Base-by-base conservation (phyloP, 176 grass and related monocot genomes). In the Carex kokanica region DNA sequence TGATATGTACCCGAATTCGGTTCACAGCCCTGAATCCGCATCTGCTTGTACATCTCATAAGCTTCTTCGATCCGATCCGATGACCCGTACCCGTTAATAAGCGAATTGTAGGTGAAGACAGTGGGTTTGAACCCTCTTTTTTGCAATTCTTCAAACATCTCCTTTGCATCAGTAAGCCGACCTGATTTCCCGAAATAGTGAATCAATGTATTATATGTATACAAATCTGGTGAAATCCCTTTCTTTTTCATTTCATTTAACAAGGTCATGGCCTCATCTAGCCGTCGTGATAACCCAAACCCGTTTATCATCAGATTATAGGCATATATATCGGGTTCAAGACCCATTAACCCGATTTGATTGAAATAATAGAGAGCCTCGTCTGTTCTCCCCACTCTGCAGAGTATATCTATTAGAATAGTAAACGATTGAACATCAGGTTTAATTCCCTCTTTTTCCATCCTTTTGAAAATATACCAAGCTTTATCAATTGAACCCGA, bases 381-480 rank as follows among this genome's bases (percentile, higher is more conserved):
- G 41, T 98, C 84, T 82, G 84, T 86, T 80, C 80, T 86, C 75
- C 91, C 89, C 12, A 74, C 88, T 52, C 71, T 87, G 70, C 87
- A 93, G 56, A 95, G 84, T 32, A 88, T 88, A 54, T 90, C 84
- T 5, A 93, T 90, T 70, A 95, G 31, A 84, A 98, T 78, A 5
- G 92, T 98, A 62, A 91, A 95, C 13, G 96, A 93, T 81, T 95
- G 94, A 82, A 98, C 88, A 87, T 98, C 96, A 70, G 93, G 96
- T 38, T 84, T 95, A 82, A 93, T 90, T 90, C 96, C 86, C 74
- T 90, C 79, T n/a, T 88, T 84, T 17, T 88, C 66, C 91, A 99
- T 92, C 55, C 83, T 78, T 65, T 95, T 49, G 62, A 99, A 98
- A 62, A 91, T 57, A 66, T 93, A 74, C 18, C 83, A 90, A 52